A percentile compares a stretch with the other conserved stretches of the same genome.
These are phyloP conservation scores for Cercospora janseana DNA, from an alignment of 2,329 filamentous ascomycete species.

Conservation along the genomic window DNA sequence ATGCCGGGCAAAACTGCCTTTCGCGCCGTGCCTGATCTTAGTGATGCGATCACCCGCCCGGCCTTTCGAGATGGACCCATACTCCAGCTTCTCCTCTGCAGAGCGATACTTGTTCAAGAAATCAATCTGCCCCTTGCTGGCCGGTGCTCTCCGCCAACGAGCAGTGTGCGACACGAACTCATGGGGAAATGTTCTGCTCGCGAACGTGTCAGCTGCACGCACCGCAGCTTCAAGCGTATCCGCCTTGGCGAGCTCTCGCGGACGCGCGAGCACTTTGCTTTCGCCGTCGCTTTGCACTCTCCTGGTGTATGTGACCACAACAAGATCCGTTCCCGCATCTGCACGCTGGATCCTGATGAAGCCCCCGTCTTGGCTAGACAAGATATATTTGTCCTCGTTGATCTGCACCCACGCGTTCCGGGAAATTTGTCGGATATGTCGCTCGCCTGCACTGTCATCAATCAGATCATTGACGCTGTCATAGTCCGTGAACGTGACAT, in stretches of 20 bases:
- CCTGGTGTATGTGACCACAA: conserved; percentile 44
- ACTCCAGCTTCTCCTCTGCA: conserved; percentile 54
- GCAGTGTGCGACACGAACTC: conserved; percentile 65
- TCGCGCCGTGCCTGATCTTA: conserved; percentile 80
- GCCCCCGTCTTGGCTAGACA: conserved; percentile 61
- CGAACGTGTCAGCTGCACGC: conserved; percentile 72
- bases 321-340: conserved; percentile 34
- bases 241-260: conserved; percentile 65
- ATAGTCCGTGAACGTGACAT: conserved; percentile 83
- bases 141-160: conserved; percentile 66
- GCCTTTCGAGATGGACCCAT: conserved; percentile 68
- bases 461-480: conserved; percentile 89
- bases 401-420: conserved; percentile 79
- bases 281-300: conserved; percentile 38
- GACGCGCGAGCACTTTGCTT: conserved; percentile 62
- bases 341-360: conserved; percentile 55
- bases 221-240: conserved; percentile 71
- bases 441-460: conserved; percentile 73
- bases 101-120: conserved; percentile 67
- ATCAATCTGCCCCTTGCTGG: conserved; percentile 61
- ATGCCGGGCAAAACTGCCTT: conserved; percentile 55
- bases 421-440: conserved; percentile 74
- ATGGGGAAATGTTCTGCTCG: conserved; percentile 40
- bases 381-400: conserved; percentile 66
- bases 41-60: conserved; percentile 88